A percentile compares a stretch with the other conserved stretches of the same genome.
Conservation (phyloP, 2,329 filamentous ascomycete species). For the Cordyceps tenuipes region DNA sequence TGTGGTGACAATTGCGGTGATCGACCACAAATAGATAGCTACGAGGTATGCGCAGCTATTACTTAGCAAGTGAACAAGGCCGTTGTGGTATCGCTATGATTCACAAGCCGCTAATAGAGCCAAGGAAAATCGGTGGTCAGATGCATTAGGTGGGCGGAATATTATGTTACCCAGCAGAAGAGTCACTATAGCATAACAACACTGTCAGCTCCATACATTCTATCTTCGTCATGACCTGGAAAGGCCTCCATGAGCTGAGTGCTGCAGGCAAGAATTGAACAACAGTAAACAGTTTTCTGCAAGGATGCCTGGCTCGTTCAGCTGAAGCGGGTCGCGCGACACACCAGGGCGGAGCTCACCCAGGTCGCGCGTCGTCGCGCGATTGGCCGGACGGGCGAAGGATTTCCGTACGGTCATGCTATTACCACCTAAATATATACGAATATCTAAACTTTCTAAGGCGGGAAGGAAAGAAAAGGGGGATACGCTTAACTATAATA, state of each 20-base stretch:
- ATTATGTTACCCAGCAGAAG: no score
- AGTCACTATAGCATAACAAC: neutral
- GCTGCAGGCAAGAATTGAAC: neutral
- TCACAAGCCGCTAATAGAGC: neutral
- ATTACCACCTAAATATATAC: neutral
- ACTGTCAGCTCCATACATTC: neutral
- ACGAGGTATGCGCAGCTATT: neutral
- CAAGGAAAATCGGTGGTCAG: no score
- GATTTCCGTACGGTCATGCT: no score
- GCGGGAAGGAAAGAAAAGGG: no score
- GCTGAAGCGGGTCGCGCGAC: neutral
- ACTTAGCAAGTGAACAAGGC: neutral
- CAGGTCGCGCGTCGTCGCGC: neutral
- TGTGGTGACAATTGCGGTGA: no score
- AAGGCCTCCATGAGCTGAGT: neutral
- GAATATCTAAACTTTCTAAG: no score
- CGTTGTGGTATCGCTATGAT: neutral
- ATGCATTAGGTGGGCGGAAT: no score
- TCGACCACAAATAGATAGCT: neutral
- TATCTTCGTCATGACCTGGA: neutral
- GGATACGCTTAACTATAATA: no score
- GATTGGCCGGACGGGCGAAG: no score
- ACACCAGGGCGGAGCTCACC: neutral
- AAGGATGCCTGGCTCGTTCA: neutral
- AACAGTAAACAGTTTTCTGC: neutral